Evolutionary conservation across 192 early-diverging fungal species (phyloP), one percentile per base, ranked within the genome.

Genomic region (Rhizophlyctis rosea): DNA sequence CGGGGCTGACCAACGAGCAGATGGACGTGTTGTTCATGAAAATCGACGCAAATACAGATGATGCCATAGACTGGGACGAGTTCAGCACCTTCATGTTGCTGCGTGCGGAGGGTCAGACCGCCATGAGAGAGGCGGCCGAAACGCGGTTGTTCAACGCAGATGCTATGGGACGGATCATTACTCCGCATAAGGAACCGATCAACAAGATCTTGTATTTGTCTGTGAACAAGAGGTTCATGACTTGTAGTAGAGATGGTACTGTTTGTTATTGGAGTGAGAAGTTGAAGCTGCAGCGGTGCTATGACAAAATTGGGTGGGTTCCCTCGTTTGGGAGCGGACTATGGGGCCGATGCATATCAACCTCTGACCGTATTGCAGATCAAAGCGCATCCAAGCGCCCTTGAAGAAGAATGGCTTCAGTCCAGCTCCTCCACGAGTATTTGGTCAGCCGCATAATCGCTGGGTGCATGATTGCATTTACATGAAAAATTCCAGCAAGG

Each of bases 21-120:
- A 82, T 85, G 78, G 59, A 36, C 4, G 51, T 73, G 7, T 59
- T 85, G 23, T 83, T 85, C 60, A 84, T 85, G 81, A 74, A 83
- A 44, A 79, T 85, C 33, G 83, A 83, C 64, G 67, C 77, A 1
- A 81, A 83, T 65, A 78, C 74, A 52, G 80, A 83, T 63, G 76
- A 79, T 27, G 54, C 62, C 2, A 64, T 85, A 18, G 72, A 80
- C 57, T 85, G 83, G 83, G 79, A 85, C 56, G 83, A 80, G 61
- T 85, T 85, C 64, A 71, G 72, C 56, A 75, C 81, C 9, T 85
- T 75, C 56, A 79, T 85, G 74, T 68, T 85, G 21, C 48, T 78
- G 18, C 65, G 76, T 23, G 78, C 73, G 13, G 76, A 85, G 48
- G 68, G 73, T 31, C 73, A 79, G 51, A 70, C 62, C 34, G 54